phyloP scores from a whole-genome alignment of 192 early-diverging fungal genomes.

The Phycomyces nitens region DNA sequence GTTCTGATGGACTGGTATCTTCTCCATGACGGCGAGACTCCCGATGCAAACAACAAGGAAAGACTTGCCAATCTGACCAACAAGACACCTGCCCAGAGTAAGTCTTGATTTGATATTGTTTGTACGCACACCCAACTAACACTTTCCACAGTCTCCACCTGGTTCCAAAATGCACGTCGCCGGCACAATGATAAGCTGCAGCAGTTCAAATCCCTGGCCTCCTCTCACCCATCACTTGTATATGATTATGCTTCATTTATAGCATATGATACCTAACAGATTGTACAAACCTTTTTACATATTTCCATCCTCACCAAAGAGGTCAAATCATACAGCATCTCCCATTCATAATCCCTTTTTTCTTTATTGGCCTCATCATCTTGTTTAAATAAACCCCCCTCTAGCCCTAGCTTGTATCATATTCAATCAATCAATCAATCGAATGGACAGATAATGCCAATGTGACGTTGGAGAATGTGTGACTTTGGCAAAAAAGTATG shows the following conservation, averaged over 20 bases:
- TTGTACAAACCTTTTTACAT: neutral
- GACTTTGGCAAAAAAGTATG: too few species aligned
- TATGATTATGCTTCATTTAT: conserved; percentile 24
- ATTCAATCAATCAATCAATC: too few species aligned
- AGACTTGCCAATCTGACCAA: conserved; percentile 18
- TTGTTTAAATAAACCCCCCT: too few species aligned
- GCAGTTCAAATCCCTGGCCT: conserved; percentile 6
- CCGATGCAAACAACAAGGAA: conserved; percentile 20
- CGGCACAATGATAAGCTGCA: conserved; percentile 22
- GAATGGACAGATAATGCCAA: too few species aligned
- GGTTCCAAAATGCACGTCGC: conserved; percentile 29
- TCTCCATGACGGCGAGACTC: conserved; percentile 15
- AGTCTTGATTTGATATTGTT: neutral
- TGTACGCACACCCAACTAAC: too few species aligned
- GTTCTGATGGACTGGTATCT: conserved; percentile 31
- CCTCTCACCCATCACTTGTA: conserved; percentile 8
- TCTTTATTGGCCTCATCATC: too few species aligned
- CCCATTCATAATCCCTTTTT: too few species aligned
- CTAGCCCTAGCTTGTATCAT: too few species aligned
- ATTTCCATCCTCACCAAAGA: too few species aligned
- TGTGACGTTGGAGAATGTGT: too few species aligned
- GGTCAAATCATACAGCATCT: too few species aligned
- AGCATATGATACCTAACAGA: conserved; percentile 3
- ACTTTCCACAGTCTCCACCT: conserved; percentile 19
- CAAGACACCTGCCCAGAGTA: conserved; percentile 23